Evolutionary conservation across 1,284 basidiomycete species (phyloP).

Genomic region (Pseudozyma sp.): DNA sequence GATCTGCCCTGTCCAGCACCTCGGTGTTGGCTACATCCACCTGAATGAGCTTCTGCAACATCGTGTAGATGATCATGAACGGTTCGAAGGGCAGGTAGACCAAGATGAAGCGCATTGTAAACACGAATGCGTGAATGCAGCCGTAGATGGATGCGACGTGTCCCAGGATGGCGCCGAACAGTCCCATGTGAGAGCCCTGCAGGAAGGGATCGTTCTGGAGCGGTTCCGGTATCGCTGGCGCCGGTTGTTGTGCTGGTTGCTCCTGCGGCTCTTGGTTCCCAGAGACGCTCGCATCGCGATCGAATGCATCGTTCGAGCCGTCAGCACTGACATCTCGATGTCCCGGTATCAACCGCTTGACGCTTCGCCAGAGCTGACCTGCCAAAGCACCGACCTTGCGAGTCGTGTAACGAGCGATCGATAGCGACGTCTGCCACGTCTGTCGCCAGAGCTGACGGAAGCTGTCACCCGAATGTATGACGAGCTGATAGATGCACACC

Average conservation of each 20-base stretch:
- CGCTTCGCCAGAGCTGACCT: slow-evolving; percentile 4
- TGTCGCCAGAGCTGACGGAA: slow-evolving; percentile 34
- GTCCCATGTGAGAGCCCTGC: slow-evolving; percentile 18
- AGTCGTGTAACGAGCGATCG: slow-evolving; percentile 24
- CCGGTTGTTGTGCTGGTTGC: not conserved
- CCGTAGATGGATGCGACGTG: slow-evolving; percentile 45
- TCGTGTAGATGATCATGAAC: slow-evolving; percentile 29
- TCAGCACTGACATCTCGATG: slow-evolving; percentile 4
- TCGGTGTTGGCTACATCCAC: slow-evolving; percentile 42
- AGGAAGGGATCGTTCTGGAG: slow-evolving; percentile 35
- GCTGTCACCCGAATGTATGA: slow-evolving; percentile 23
- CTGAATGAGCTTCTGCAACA: slow-evolving; percentile 34
- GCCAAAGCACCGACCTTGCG: slow-evolving; percentile 8
- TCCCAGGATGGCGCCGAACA: slow-evolving; percentile 42
- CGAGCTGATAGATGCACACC: slow-evolving; percentile 32
- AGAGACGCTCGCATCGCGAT: too few species aligned
- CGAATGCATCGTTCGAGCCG: not conserved
- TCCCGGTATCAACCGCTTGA: slow-evolving; percentile 9
- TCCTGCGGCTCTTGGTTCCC: not conserved
- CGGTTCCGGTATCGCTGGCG: slow-evolving; percentile 19
- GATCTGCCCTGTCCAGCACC: slow-evolving; percentile 36
- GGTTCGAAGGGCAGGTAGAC: slow-evolving; percentile 48
- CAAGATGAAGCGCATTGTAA: slow-evolving; percentile 35
- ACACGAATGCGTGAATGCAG: slow-evolving; percentile 34
- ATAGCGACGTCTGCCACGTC: slow-evolving; percentile 18